Evolutionary conservation across 768 basidiomycete genomes (phyloP).

Genomic region (Chalciporus pseudorubinellus): DNA sequence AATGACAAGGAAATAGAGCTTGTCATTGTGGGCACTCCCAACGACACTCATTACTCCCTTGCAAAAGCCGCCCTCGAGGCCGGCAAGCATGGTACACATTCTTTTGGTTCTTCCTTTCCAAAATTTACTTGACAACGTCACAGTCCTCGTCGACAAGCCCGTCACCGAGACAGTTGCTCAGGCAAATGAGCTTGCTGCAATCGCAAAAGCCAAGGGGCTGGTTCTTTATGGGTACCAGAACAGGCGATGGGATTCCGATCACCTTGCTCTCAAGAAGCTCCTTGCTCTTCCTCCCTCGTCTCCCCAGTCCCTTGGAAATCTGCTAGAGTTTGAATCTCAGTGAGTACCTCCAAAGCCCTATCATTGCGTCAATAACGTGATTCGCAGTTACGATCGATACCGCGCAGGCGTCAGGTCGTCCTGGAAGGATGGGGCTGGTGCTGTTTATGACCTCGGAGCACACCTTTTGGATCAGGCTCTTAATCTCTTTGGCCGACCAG

Average conservation of each 20-base stretch:
- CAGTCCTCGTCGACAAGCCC: conserved; percentile 81
- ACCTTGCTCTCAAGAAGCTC: conserved; percentile 60
- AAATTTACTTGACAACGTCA: conserved; percentile 1
- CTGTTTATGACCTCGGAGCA: conserved; percentile 74
- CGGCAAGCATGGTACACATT: conserved; percentile 64
- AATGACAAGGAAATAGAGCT: conserved; percentile 63
- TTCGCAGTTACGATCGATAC: conserved; percentile 69
- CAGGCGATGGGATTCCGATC: conserved; percentile 78
- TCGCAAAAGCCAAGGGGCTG: conserved; percentile 58
- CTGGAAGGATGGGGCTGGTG: conserved; percentile 79
- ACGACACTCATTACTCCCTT: conserved; percentile 66
- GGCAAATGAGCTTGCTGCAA: conserved; percentile 55
- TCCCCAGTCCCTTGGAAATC: conserved; percentile 53
- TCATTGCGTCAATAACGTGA: not conserved
- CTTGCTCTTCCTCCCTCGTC: conserved; percentile 51
- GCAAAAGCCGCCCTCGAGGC: conserved; percentile 64
- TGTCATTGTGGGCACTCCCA: conserved; percentile 70
- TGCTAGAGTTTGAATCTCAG: conserved; percentile 77
- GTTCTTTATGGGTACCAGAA: conserved; percentile 74
- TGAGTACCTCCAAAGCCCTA: conserved; percentile 30
- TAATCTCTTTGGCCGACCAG: conserved; percentile 72
- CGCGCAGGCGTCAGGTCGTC: conserved; percentile 60
- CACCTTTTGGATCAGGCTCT: conserved; percentile 81
- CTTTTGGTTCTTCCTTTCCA: not conserved
- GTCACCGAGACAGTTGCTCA: conserved; percentile 59